Evolutionary conservation across 2,329 filamentous ascomycete species (phyloP).

Genomic region (Phaeosphaeriaceae sp.): DNA sequence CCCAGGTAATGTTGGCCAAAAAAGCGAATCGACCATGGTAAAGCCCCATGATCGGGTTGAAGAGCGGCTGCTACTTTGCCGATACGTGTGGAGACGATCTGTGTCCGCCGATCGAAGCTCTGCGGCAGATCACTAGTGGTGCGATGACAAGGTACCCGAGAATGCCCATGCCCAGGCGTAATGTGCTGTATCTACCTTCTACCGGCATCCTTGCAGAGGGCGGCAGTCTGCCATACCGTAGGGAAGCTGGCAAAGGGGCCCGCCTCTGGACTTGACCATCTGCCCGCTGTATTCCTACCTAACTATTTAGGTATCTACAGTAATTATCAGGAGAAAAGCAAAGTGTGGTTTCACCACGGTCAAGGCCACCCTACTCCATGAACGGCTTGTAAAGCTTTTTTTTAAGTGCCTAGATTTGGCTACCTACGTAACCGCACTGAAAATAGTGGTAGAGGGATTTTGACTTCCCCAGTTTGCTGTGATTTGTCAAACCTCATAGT

Average conservation of each 20-base stretch:
- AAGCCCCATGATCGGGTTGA: no score
- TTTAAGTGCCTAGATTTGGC: no score
- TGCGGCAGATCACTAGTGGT: not conserved
- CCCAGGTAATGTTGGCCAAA: no score
- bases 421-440: no score
- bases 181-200: no score
- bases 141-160: conserved; percentile 2
- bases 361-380: not conserved
- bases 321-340: not conserved
- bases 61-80: no score
- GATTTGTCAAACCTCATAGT: conserved; percentile 1
- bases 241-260: not conserved
- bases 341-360: not conserved
- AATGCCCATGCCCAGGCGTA: no score
- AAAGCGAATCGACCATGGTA: no score
- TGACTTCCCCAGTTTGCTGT: not conserved
- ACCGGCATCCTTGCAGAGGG: no score
- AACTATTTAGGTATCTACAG: no score
- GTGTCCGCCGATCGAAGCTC: not conserved
- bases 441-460: not conserved
- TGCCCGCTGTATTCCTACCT: not conserved
- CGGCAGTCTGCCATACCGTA: conserved; percentile 12
- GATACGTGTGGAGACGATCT: not conserved
- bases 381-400: no score
- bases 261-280: not conserved